Evolutionary conservation across 2,329 filamentous ascomycete species (phyloP), one percentile per base, ranked within the genome.

Genomic region (Colletotrichum orchidophilum): DNA sequence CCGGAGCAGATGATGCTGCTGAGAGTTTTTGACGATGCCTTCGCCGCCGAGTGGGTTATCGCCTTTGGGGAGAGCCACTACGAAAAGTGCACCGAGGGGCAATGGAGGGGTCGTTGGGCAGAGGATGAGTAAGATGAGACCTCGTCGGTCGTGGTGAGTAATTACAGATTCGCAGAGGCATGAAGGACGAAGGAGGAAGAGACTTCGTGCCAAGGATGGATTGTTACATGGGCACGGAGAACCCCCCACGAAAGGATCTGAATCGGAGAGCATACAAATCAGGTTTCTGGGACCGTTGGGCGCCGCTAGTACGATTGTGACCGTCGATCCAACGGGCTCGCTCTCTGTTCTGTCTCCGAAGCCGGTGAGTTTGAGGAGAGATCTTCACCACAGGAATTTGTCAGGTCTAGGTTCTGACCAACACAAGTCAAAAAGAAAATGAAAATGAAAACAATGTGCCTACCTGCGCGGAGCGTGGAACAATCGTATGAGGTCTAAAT

Each of bases 401-500:
- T 35, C 21, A 33, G 21, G 35, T 62, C 58, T 58, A 52, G 4
- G 13, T 15, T 15, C 26, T 68, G 63, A 62, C 52, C 63, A 61
- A 71, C 7, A 2, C 12, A 27, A 12, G 50, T 12, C 42, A 11
- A 50, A 12, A 59, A 46, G 24, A 50, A 18, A 29, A 18, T 31
- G n/a, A n/a, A n/a, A n/a, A n/a, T n/a, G n/a, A n/a, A n/a, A n/a
- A n/a, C n/a, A n/a, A n/a, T n/a, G n/a, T n/a, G n/a, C n/a, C n/a
- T n/a, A n/a, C n/a, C n/a, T n/a, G n/a, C n/a, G n/a, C n/a, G n/a
- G n/a, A n/a, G 26, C 11, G 26, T 46, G 7, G 11, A 29, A 55
- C 33, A 46, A 68, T 67, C 63, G 68, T 71, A 71, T 61, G 68
- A 71, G 50, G 18, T 13, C 27, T 42, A 67, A 21, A n/a, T 35